Conservation (phyloP, 495 filamentous ascomycete genomes). For the Trichoderma gamsii region DNA sequence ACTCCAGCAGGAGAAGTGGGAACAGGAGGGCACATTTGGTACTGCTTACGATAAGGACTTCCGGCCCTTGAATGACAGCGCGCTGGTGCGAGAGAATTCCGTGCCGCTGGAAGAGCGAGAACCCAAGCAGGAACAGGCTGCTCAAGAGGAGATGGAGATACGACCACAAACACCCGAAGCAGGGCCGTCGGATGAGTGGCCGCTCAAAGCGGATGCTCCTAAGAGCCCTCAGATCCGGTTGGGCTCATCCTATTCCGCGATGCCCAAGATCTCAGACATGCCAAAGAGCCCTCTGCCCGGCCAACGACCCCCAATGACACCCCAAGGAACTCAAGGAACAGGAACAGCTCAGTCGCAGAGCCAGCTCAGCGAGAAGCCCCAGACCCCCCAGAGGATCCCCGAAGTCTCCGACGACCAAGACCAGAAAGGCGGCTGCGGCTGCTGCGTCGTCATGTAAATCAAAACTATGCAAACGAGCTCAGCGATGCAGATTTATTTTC, state of each 20-base stretch:
- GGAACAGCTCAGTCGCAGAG: slow-evolving; percentile 20
- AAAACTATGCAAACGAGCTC: not conserved
- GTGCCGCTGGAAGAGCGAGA: slow-evolving; percentile 29
- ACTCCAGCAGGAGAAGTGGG: slow-evolving; percentile 92
- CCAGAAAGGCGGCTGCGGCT: slow-evolving; percentile 42
- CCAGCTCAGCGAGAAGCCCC: slow-evolving; percentile 21
- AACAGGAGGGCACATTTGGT: slow-evolving; percentile 77
- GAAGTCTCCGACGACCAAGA: slow-evolving; percentile 33
- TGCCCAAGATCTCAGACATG: slow-evolving; percentile 48
- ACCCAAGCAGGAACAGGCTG: slow-evolving; percentile 27
- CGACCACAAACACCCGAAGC: slow-evolving; percentile 10
- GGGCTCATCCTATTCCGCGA: slow-evolving; percentile 50
- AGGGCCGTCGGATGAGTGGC: slow-evolving; percentile 37
- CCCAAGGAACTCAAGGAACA: slow-evolving; percentile 23
- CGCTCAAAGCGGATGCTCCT: slow-evolving; percentile 38
- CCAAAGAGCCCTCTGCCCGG: slow-evolving; percentile 33
- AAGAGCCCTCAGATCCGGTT: slow-evolving; percentile 39
- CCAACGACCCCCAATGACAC: slow-evolving; percentile 23
- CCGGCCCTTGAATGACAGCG: slow-evolving; percentile 61
- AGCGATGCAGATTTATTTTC: not conserved
- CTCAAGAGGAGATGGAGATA: not conserved
- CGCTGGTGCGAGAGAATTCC: slow-evolving; percentile 35
- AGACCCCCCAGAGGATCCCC: slow-evolving; percentile 24
- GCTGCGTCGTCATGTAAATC: slow-evolving; percentile 50
- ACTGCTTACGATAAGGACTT: slow-evolving; percentile 79